These are phyloP conservation scores for Trichoderma sp. DNA, from an alignment of 2,329 filamentous ascomycete genomes.

Conservation along the genomic window DNA sequence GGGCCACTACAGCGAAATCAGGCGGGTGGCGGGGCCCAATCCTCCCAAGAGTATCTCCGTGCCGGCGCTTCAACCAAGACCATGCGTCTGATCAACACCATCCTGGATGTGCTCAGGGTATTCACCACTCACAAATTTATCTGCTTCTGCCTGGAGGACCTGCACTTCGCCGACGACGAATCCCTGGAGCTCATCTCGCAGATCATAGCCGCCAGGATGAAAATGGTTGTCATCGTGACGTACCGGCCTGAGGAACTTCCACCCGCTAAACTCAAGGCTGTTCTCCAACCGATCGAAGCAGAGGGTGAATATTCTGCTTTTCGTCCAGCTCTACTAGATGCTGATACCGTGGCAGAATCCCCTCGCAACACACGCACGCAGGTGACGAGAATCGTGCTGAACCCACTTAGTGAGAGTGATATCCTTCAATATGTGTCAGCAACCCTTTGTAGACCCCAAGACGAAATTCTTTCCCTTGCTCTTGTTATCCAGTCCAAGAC, in stretches of 20 bases:
- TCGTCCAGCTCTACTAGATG: not conserved
- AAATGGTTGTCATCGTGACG: constrained; percentile 78
- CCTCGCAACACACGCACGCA: constrained; percentile 48
- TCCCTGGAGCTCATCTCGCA: constrained; percentile 79
- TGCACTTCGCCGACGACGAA: constrained; percentile 88
- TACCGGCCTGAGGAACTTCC: constrained; percentile 65
- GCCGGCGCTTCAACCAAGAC: constrained; percentile 57
- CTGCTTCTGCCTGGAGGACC: constrained; percentile 82
- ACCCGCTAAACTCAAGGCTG: constrained; percentile 50
- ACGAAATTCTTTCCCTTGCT: constrained; percentile 73
- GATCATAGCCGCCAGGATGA: constrained; percentile 74
- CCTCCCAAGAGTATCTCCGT: constrained; percentile 58
- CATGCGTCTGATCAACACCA: constrained; percentile 80
- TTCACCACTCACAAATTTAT: constrained; percentile 83
- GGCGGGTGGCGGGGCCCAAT: constrained; percentile 44
- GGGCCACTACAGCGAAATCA: constrained; percentile 32
- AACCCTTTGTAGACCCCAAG: constrained; percentile 70
- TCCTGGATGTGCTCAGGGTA: constrained; percentile 78
- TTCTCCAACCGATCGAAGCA: constrained; percentile 52
- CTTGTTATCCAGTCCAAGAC: constrained; percentile 87
- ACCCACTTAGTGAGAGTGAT: constrained; percentile 72
- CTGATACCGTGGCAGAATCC: constrained; percentile 37
- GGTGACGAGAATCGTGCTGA: constrained; percentile 68
- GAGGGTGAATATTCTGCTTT: constrained; percentile 41
- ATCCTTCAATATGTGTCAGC: constrained; percentile 78